These are phyloP conservation scores for Trypanosomatidae sp. DNA, from an alignment of 208 protist genomes.

Conservation along the genomic window DNA sequence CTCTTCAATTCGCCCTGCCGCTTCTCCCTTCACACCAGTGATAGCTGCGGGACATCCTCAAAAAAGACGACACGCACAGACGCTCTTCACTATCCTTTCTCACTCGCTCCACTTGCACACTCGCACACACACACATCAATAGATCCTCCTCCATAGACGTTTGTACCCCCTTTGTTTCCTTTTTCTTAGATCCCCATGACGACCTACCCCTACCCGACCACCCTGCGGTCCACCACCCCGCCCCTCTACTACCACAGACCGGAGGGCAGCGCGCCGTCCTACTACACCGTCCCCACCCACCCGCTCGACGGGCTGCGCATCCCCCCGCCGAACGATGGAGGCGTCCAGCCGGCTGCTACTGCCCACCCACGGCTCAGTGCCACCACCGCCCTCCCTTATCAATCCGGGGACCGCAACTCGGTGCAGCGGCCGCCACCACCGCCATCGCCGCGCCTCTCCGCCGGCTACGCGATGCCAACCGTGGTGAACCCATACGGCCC, in stretches of 20 bases:
- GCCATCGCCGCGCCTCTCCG: conserved; percentile 28
- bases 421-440: conserved; percentile 3
- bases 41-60: too few relatives aligned
- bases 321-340: conserved; percentile 3
- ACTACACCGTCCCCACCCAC: conserved; percentile 40
- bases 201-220: conserved; percentile 24
- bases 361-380: conserved; percentile 1
- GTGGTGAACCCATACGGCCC: conserved; percentile 37
- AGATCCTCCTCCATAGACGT: too few relatives aligned
- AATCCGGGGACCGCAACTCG: conserved; percentile 15
- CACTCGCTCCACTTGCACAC: too few relatives aligned
- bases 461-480: conserved; percentile 27
- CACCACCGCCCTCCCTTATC: conserved; percentile 5
- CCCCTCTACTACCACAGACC: conserved; percentile 68
- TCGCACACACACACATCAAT: background rate
- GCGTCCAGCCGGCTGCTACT: background rate
- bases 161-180: too few relatives aligned
- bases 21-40: too few relatives aligned
- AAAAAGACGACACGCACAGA: too few relatives aligned
- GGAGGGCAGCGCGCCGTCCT: conserved; percentile 43
- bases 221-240: conserved; percentile 56
- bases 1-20: too few relatives aligned
- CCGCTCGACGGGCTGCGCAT: conserved; percentile 24
- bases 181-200: conserved; percentile 12
- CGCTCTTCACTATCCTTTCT: too few relatives aligned